These are phyloP conservation scores for Galeopsis tetrahit DNA, from an alignment of 257 asterid species.

Conservation along the genomic window DNA sequence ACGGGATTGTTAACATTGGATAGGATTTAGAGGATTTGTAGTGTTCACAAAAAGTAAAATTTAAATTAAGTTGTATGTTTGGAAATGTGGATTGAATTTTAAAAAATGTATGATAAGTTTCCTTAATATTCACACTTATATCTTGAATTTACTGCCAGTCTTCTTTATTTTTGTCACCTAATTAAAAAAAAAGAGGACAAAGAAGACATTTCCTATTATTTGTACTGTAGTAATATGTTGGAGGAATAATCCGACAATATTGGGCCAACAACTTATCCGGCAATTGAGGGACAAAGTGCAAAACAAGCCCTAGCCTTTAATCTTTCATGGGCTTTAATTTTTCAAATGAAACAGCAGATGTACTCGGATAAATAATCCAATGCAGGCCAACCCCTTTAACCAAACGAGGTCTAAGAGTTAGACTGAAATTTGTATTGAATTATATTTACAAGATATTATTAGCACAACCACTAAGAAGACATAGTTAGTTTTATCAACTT, in stretches of 20 bases:
- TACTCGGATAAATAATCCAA: too few species aligned
- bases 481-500: neutral
- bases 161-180: neutral
- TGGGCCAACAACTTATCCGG: neutral
- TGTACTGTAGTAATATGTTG: neutral
- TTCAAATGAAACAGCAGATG: neutral
- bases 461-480: neutral
- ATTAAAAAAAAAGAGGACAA: neutral
- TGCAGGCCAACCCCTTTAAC: neutral
- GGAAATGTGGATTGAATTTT: neutral
- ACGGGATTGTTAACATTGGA: neutral
- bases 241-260: neutral
- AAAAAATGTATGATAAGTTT: neutral
- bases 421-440: slow-evolving; percentile 5
- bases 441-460: neutral
- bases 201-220: neutral
- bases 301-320: neutral
- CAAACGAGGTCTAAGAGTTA: neutral
- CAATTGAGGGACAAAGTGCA: neutral
- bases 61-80: neutral
- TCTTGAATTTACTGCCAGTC: neutral
- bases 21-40: neutral
- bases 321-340: neutral
- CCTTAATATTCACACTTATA: neutral
- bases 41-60: neutral